Conservation (phyloP, 345 rosid genomes). For the Triadica sebifera region DNA sequence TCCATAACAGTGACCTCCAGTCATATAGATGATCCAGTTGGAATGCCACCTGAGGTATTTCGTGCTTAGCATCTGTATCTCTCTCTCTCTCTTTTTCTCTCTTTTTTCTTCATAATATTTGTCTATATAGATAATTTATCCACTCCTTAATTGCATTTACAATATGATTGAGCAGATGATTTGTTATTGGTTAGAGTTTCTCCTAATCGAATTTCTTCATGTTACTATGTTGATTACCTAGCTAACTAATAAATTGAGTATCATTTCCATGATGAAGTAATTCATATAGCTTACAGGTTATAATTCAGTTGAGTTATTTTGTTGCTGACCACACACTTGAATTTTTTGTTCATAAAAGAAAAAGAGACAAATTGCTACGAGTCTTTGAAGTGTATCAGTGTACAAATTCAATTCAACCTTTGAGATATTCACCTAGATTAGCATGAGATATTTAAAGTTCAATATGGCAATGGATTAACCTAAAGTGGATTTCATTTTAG, state of each 20-base stretch:
- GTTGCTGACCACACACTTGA: neutral
- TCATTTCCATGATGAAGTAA: neutral
- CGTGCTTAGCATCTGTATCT: slow-evolving; percentile 15
- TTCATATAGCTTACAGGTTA: neutral
- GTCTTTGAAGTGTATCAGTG: slow-evolving; percentile 12
- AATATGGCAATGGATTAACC: neutral
- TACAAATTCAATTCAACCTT: neutral
- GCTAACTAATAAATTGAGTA: slow-evolving; percentile 7
- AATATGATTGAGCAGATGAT: slow-evolving; percentile 4
- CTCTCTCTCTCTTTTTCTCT: too few relatives aligned
- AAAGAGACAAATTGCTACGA: neutral
- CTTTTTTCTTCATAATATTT: slow-evolving; percentile 10
- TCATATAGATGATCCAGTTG: slow-evolving; percentile 58
- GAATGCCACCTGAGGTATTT: slow-evolving; percentile 93
- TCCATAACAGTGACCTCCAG: slow-evolving; percentile 26
- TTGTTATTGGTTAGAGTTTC: slow-evolving; percentile 11
- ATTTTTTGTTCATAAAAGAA: slow-evolving; percentile 3
- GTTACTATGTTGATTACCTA: neutral
- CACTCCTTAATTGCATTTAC: neutral
- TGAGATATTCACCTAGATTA: neutral
- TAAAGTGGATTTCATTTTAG: neutral
- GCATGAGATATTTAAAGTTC: neutral
- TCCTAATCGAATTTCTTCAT: neutral
- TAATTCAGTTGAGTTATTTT: neutral
- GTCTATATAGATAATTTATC: neutral